Base-by-base conservation (phyloP, 768 basidiomycete species). In the Kwoniella botswanensis region DNA sequence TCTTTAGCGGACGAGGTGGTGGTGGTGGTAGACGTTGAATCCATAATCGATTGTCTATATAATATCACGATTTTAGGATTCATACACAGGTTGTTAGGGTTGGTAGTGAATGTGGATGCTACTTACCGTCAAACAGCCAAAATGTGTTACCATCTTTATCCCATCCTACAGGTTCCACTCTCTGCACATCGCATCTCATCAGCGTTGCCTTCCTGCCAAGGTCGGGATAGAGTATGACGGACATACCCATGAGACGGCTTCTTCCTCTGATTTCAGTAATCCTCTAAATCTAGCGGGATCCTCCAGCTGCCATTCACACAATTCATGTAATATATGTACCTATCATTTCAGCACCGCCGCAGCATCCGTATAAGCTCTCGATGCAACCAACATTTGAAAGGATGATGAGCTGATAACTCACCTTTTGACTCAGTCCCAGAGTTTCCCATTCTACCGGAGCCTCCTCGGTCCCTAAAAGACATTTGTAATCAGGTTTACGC, bases 271-370 rank as follows among this genome's bases (percentile, higher is more conserved):
- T 61, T 77, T 80, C 63, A 83, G 56, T 26, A 84, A 67, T 18
- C 75, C 80, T 66, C 82, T 44, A 67, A 84, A 84, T 26, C 81
- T 73, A 9, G 73, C 74, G 0, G 82, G 82, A 65, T 84, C 81
- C 44, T 64, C 67, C 69, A 84, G 60, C 54, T 83, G 83, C 83
- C 83, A 84, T 74, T 84, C 84, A 71, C 83, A 84, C n/a, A 84
- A 74, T 21, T 81, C 75, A 71, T 83, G 76, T 6, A 84, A 68
- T 2, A 78, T 78, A 21, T 74, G 71, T 4, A 84, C 78, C 83
- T 84, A 43, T 17, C 18, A 52, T 35, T 9, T 35, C 35, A 35
- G 35, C 35, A 35, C 35, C 35, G 35, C 35, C 35, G 35, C 35
- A 35, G 35, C 35, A 7, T 35, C 35, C 35, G 35, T 9, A 9